Base-by-base conservation (phyloP, 176 grass and related monocot genomes). In the Cenchrus purpureus region DNA sequence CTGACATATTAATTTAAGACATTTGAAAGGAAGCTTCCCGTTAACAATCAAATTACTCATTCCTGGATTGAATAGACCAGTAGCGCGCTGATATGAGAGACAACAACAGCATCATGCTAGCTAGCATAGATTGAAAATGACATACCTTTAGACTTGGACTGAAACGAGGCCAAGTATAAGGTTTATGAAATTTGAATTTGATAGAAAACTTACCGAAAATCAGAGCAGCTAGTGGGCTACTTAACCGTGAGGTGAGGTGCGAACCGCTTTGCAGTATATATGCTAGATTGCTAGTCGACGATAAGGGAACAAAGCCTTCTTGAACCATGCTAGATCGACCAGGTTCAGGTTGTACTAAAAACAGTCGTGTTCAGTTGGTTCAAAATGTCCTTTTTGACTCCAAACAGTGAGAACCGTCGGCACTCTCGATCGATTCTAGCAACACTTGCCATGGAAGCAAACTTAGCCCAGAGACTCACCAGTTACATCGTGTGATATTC, bases 41-140 rank as follows among this genome's bases (percentile, higher is more conserved):
- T 57, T 29, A n/a, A 31, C 4, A 37, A 65, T 81, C 16, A 15
- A 45, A 32, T 9, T 52, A 25, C 32, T 58, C 8, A 56, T 63
- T 68, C 58, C 37, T 4, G 11, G 3, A 32, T 45, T 68, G 52
- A 66, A 76, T 66, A 11, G 11, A 51, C 2, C 11, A 11, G 1
- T 51, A 63, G 5, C 44, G 13, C 56, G 62, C 50, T 43, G 45
- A 54, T 16, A n/a, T 50, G 50, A 12, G 50, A 12, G 8, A 22
- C 19, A 12, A 4, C 15, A 10, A 29, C 49, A 50, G 13, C 44
- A 60, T 54, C 43, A 20, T 29, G 19, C 29, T 51, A 61, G 29
- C 79, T 79, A 70, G 28, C 19, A 58, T 37, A 28, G 48, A 34
- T 12, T 49, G 62, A 82, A 82, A 87, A 63, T 4, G 29, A 31